Evolutionary conservation across 179 eudicot species (phyloP), one percentile per base, ranked within the genome.

Genomic region (Silene vulgaris): DNA sequence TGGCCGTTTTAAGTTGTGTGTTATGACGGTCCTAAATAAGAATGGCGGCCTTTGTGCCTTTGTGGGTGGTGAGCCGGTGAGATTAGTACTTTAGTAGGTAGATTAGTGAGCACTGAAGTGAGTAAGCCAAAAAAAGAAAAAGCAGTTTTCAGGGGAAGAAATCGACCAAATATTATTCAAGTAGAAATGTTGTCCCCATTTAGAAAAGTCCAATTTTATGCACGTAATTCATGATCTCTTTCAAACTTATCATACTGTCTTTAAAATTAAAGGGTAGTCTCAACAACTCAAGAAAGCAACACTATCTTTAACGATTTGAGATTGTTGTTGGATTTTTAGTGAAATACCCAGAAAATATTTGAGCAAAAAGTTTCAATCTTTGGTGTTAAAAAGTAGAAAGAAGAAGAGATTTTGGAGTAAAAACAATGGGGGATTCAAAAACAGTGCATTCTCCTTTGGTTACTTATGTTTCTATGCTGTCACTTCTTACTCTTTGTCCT

Each of bases 401-500:
- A 26, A 12, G 50, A 45, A 75, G 54, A 35, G 64, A 28, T 63
- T 20, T 32, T 30, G 61, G 61, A 61, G 52, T 12, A 54, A 45
- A 7, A 77, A 29, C 26, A 66, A 82, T 81, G 88, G 86, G 73
- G 80, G 89, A 86, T 79, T 23, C 82, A 66, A 86, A 84, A 81
- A 87, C 84, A 84, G 97, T 92, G 48, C 97, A 92, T 79, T 84
- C 97, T 1, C 88, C 94, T 3, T 8, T 88, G 71, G 83, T 94
- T 45, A 94, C 98, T n/a, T 94, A 94, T 74, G 80, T 48, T 28
- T 92, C 97, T 17, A 86, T 95, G 90, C 76, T 95, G 21, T 88
- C 93, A 8, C 97, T 95, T 37, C 96, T 95, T 60, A 79, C 97
- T 21, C 82, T 90, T 20, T 92, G 97, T 75, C 99, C 99, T 65